Conservation (phyloP, 805 yeast species). For the Sungouiozyma ichnusensis region DNA sequence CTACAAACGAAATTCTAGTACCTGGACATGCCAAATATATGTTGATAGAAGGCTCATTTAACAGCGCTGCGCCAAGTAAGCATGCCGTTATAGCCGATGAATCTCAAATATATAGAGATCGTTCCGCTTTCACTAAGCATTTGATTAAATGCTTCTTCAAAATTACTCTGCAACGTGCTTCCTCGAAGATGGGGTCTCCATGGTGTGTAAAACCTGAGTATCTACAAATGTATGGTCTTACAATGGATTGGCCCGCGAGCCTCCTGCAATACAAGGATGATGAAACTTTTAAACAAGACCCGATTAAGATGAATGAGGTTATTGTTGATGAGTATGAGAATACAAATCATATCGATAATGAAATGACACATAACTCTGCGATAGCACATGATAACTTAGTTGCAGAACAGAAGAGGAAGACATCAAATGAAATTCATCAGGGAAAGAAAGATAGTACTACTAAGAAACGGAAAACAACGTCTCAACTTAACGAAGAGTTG, state of each 20-base stretch:
- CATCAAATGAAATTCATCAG: not conserved
- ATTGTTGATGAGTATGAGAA: not conserved
- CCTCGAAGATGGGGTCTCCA: conserved; percentile 83
- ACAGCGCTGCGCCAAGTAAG: conserved; percentile 29
- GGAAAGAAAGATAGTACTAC: not conserved
- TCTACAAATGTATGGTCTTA: conserved; percentile 27
- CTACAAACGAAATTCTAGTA: conserved; percentile 28
- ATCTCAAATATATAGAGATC: conserved; percentile 65
- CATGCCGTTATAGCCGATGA: conserved; percentile 64
- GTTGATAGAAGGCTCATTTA: conserved; percentile 39
- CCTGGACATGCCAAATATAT: conserved; percentile 61
- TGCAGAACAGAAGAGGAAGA: not conserved
- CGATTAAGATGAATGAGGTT: not conserved
- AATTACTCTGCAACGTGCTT: conserved; percentile 54
- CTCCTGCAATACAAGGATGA: conserved; percentile 26
- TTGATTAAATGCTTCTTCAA: conserved; percentile 81
- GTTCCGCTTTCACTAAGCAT: conserved; percentile 83
- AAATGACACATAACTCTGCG: not conserved
- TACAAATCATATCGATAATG: not conserved
- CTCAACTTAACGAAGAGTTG: not conserved
- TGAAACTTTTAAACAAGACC: conserved; percentile 7
- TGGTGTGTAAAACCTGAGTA: conserved; percentile 83
- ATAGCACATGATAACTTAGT: not conserved
- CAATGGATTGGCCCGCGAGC: conserved; percentile 27
- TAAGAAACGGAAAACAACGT: not conserved